phyloP scores from a whole-genome alignment of 805 yeast genomes.

The Komagataella pseudopastoris region DNA sequence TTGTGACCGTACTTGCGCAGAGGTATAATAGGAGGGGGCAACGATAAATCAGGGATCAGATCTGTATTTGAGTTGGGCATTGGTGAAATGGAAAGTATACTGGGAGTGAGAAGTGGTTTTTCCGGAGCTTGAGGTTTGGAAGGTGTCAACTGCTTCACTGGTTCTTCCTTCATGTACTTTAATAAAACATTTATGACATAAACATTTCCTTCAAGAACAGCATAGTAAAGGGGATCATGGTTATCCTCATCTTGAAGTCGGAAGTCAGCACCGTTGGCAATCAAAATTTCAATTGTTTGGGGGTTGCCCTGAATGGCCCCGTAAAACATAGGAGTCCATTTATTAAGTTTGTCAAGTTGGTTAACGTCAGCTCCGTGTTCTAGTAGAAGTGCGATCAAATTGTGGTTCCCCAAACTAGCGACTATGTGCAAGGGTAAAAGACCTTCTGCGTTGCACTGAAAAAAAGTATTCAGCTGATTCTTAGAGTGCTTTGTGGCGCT shows the following conservation, averaged over 20 bases:
- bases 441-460: slow-evolving; percentile 76
- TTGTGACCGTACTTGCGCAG: slow-evolving; percentile 91
- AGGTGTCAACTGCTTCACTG: slow-evolving; percentile 1
- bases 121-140: slow-evolving; percentile 9
- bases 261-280: slow-evolving; percentile 62
- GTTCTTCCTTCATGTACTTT: slow-evolving; percentile 11
- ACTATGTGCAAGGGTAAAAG: slow-evolving; percentile 78
- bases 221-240: slow-evolving; percentile 70
- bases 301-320: slow-evolving; percentile 79
- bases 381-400: slow-evolving; percentile 54
- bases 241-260: slow-evolving; percentile 66
- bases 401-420: slow-evolving; percentile 69
- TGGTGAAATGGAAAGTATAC: not conserved
- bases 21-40: slow-evolving; percentile 96
- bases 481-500: slow-evolving; percentile 17
- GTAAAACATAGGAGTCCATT: slow-evolving; percentile 90
- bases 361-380: slow-evolving; percentile 69
- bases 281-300: slow-evolving; percentile 53
- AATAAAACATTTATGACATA: slow-evolving; percentile 62
- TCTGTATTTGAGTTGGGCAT: slow-evolving; percentile 29
- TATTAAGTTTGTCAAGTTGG: slow-evolving; percentile 69
- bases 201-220: slow-evolving; percentile 90
- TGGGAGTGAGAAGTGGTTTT: not conserved
- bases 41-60: slow-evolving; percentile 74
- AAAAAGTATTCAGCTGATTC: slow-evolving; percentile 21